These are phyloP conservation scores for Cardamine resedifolia DNA, from an alignment of 345 rosid genomes.

Conservation along the genomic window DNA sequence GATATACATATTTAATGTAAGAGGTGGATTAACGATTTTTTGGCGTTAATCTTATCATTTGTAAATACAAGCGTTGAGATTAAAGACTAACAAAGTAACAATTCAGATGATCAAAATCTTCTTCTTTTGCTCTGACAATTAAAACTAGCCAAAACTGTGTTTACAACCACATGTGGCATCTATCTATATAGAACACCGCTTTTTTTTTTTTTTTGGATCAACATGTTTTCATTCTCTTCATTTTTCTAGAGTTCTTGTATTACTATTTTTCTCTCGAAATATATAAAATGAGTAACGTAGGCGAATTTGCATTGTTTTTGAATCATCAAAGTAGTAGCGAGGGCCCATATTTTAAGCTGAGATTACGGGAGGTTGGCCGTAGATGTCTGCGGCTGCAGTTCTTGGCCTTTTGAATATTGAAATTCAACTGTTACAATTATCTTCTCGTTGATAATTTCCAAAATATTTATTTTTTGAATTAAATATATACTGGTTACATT, in stretches of 20 bases:
- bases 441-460: not conserved
- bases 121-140: not conserved
- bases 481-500: not conserved
- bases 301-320: not conserved
- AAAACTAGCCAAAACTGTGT: not conserved
- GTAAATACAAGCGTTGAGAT: not conserved
- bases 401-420: conserved; percentile 9
- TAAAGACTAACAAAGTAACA: not conserved
- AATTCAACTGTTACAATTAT: not conserved
- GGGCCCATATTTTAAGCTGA: conserved; percentile 14
- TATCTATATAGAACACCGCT: not conserved
- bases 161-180: not conserved
- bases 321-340: not conserved
- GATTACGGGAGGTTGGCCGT: conserved; percentile 25
- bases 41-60: not conserved
- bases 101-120: not conserved
- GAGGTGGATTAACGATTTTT: not conserved
- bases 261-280: not conserved
- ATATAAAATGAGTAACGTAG: conserved; percentile 4
- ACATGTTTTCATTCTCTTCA: not conserved
- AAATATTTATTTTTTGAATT: not conserved
- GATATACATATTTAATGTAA: not conserved
- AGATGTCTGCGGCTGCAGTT: conserved; percentile 14
- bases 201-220: not conserved
- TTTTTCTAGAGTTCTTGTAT: not conserved